A percentile compares a stretch with the other conserved stretches of the same genome.
Conservation (phyloP, 768 basidiomycete species). For the Dacryopinax primogenitus region DNA sequence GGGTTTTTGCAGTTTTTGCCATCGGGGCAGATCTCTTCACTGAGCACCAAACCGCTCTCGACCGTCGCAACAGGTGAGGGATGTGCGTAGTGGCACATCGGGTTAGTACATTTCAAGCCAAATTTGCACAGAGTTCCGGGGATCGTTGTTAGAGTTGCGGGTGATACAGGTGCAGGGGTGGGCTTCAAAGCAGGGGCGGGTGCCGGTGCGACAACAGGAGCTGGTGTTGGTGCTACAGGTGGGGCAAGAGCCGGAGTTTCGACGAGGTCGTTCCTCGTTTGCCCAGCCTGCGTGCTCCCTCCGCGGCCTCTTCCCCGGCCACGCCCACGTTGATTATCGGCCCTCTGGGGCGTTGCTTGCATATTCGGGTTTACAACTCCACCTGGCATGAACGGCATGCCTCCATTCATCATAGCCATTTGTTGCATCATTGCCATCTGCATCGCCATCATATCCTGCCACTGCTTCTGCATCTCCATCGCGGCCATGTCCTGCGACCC, state of each 20-base stretch:
- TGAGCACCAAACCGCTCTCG: slow-evolving; percentile 88
- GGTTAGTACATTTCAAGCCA: slow-evolving; percentile 77
- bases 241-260: slow-evolving; percentile 7
- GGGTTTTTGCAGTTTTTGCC: slow-evolving; percentile 83
- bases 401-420: slow-evolving; percentile 66
- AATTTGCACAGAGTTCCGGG: slow-evolving; percentile 76
- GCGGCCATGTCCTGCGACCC: slow-evolving; percentile 41
- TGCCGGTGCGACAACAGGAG: slow-evolving; percentile 15
- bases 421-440: slow-evolving; percentile 91
- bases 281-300: slow-evolving; percentile 20
- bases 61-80: slow-evolving; percentile 94
- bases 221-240: slow-evolving; percentile 18
- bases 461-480: slow-evolving; percentile 38
- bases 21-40: slow-evolving; percentile 82
- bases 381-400: slow-evolving; percentile 31
- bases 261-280: slow-evolving; percentile 25
- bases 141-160: slow-evolving; percentile 18
- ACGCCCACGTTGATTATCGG: slow-evolving; percentile 25
- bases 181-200: slow-evolving; percentile 18
- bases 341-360: slow-evolving; percentile 24
- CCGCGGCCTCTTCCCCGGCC: slow-evolving; percentile 24
- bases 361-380: not conserved
- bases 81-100: slow-evolving; percentile 81
- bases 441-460: slow-evolving; percentile 86
- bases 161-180: slow-evolving; percentile 17